These are phyloP conservation scores for Gloeophyllum trabeum DNA, from an alignment of 768 basidiomycete species.

Conservation along the genomic window DNA sequence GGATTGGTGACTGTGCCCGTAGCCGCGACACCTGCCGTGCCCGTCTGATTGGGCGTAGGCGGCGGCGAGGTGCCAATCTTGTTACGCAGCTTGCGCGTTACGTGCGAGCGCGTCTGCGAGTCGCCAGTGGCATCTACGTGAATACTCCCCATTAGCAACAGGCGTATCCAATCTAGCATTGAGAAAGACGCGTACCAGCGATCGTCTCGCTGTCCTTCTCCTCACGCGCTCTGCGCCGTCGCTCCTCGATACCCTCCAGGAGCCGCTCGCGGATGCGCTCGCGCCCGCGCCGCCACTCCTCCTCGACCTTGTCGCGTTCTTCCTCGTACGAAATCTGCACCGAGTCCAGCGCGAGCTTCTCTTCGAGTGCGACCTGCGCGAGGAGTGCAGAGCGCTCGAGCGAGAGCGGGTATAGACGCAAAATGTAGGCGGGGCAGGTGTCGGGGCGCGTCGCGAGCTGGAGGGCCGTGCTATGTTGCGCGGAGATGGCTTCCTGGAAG, in stretches of 20 bases:
- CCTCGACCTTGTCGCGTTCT: constrained; percentile 70
- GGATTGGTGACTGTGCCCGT: constrained; percentile 67
- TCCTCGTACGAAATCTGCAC: constrained; percentile 67
- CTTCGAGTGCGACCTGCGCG: constrained; percentile 53
- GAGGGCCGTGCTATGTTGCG: constrained; percentile 44
- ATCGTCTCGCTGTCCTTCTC: constrained; percentile 87
- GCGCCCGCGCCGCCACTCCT: constrained; percentile 69
- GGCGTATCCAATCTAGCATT: constrained; percentile 2
- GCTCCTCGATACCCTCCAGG: constrained; percentile 77
- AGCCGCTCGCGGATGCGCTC: constrained; percentile 69
- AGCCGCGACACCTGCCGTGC: constrained; percentile 18
- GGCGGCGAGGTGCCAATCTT: constrained; percentile 64
- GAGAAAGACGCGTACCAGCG: background rate
- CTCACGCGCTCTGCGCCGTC: constrained; percentile 66
- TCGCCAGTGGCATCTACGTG: constrained; percentile 61
- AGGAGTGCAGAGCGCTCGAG: constrained; percentile 70
- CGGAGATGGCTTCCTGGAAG: constrained; percentile 49
- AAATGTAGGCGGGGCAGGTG: constrained; percentile 48
- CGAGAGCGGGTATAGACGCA: constrained; percentile 63
- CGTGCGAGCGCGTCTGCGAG: constrained; percentile 65
- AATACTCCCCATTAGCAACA: no score
- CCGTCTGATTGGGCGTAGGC: constrained; percentile 58
- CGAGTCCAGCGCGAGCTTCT: constrained; percentile 55
- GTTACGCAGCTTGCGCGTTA: constrained; percentile 78
- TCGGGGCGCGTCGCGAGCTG: constrained; percentile 65